These are phyloP conservation scores for Monosporascus sp. DNA, from an alignment of 2,329 filamentous ascomycete species.

Conservation along the genomic window DNA sequence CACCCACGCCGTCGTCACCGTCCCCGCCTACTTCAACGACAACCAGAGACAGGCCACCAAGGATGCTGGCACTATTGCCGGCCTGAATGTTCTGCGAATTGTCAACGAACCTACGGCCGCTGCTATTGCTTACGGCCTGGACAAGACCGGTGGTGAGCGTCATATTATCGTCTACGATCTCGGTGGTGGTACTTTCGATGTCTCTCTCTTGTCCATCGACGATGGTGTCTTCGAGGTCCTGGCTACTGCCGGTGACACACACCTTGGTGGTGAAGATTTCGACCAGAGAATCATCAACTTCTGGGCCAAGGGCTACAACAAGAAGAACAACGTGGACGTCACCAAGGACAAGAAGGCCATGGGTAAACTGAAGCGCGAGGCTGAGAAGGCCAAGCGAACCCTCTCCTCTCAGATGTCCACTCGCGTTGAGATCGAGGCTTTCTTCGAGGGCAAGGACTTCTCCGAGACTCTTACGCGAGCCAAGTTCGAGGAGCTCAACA, in stretches of 20 bases:
- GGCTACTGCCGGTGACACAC: constrained; percentile 93
- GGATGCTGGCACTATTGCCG: constrained; percentile 87
- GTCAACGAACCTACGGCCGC: constrained; percentile 96
- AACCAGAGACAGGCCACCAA: constrained; percentile 96
- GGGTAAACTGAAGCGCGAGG: constrained; percentile 99
- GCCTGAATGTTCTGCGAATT: constrained; percentile 90
- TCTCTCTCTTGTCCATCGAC: constrained; percentile 86
- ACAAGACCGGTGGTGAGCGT: constrained; percentile 77
- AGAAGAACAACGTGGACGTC: constrained; percentile 90
- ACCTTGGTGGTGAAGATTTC: constrained; percentile 98
- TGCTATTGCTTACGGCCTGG: constrained; percentile 89
- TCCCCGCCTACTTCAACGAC: constrained; percentile 98
- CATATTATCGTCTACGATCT: constrained; percentile 93
- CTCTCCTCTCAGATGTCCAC: constrained; percentile 91
- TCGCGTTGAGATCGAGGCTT: constrained; percentile 93
- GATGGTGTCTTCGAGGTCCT: constrained; percentile 91
- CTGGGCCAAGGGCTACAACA: constrained; percentile 98
- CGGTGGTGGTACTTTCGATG: constrained; percentile 92
- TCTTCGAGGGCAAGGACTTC: constrained; percentile 96
- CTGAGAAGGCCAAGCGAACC: constrained; percentile 98
- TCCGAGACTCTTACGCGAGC: constrained; percentile 96
- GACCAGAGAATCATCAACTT: constrained; percentile 96
- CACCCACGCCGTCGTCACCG: constrained; percentile 85
- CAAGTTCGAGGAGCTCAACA: constrained; percentile 99
- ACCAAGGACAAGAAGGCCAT: constrained; percentile 95